Conservation (phyloP, 371 early-diverging fungal genomes). For the Lichtheimia ornata region DNA sequence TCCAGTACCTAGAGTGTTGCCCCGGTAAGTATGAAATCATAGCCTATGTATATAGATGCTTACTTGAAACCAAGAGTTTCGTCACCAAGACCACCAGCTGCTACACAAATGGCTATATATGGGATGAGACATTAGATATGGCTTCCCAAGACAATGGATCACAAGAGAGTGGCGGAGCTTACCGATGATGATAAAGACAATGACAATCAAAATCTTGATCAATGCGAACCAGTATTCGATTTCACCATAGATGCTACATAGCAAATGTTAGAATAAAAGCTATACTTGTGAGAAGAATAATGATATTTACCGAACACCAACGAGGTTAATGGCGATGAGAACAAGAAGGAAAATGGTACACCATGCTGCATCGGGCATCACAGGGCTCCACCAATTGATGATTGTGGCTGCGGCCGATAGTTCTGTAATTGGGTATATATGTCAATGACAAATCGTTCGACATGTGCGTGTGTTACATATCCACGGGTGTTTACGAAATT, state of each 20-base stretch:
- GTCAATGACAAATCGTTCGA: no score
- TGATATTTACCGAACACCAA: constrained; percentile 47
- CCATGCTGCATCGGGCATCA: constrained; percentile 62
- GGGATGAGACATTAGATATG: constrained; percentile 19
- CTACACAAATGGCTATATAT: constrained; percentile 55
- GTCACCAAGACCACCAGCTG: constrained; percentile 67
- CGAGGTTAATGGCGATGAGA: constrained; percentile 59
- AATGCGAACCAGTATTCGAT: constrained; percentile 77
- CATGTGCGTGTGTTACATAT: no score
- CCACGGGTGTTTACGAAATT: no score
- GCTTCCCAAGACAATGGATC: background rate
- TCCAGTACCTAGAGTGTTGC: constrained; percentile 56
- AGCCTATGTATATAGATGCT: background rate
- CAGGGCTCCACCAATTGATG: constrained; percentile 73
- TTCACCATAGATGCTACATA: constrained; percentile 64
- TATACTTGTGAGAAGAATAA: no score
- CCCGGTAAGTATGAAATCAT: constrained; percentile 4
- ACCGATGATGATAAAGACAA: constrained; percentile 74
- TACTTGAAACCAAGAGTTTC: constrained; percentile 52
- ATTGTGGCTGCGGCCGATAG: constrained; percentile 79
- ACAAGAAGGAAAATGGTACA: constrained; percentile 54
- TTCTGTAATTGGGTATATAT: constrained; percentile 44
- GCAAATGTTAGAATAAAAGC: no score
- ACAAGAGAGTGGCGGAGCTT: background rate
- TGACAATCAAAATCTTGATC: constrained; percentile 68